A percentile compares a stretch with the other conserved stretches of the same genome.
phyloP scores from a whole-genome alignment of 805 yeast genomes.

The Wilhelminamyces savonicus region DNA sequence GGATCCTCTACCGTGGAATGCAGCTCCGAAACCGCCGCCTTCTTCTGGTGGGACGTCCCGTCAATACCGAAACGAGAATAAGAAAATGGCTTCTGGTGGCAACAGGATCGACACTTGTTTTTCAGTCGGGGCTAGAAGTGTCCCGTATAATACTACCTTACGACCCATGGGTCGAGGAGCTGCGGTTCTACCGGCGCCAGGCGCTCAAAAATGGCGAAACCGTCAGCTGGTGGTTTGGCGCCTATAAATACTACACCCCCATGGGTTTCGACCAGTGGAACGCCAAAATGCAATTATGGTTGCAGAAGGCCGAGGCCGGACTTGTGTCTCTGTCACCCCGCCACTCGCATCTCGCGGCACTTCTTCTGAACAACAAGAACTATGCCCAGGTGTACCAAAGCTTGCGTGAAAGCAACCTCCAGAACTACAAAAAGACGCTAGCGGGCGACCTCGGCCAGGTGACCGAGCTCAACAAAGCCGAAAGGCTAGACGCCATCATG shows the following conservation, averaged over 20 bases:
- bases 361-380: slow-evolving; percentile 2
- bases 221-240: slow-evolving; percentile 64
- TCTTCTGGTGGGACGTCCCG: background rate
- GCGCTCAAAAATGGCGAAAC: slow-evolving; percentile 44
- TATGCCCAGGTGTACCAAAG: slow-evolving; percentile 25
- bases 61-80: slow-evolving; percentile 1
- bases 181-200: slow-evolving; percentile 44
- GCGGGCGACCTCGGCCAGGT: slow-evolving; percentile 22
- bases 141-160: slow-evolving; percentile 40
- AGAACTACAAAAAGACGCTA: slow-evolving; percentile 13
- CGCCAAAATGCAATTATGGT: slow-evolving; percentile 14
- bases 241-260: slow-evolving; percentile 47
- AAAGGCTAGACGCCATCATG: slow-evolving; percentile 24
- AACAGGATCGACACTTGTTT: slow-evolving; percentile 31
- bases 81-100: slow-evolving; percentile 8
- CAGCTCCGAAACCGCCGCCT: background rate
- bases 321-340: too few relatives aligned
- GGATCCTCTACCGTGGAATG: slow-evolving; percentile 30
- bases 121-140: slow-evolving; percentile 51
- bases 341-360: too few relatives aligned
- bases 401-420: slow-evolving; percentile 17
- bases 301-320: slow-evolving; percentile 5
- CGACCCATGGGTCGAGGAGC: slow-evolving; percentile 75
- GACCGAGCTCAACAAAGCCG: slow-evolving; percentile 31
- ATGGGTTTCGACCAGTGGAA: slow-evolving; percentile 38